phyloP scores from a whole-genome alignment of 2,329 filamentous ascomycete species.

The Nemania abortiva region DNA sequence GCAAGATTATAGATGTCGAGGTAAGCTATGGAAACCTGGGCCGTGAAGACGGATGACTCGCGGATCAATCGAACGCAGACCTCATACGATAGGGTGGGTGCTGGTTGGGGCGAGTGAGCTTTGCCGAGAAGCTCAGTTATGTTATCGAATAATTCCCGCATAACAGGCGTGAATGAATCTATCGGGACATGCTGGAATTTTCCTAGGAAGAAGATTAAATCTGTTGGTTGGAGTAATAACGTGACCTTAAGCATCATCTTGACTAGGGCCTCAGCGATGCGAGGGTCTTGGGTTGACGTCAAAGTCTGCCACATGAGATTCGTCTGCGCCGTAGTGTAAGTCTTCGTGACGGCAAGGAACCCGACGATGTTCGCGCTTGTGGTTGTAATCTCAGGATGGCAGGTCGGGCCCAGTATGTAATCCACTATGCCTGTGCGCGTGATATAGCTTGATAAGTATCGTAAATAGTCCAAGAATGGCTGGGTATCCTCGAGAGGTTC shows the following conservation, averaged over 20 bases:
- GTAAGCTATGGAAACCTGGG: slow-evolving; percentile 67
- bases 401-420: slow-evolving; percentile 90
- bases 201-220: slow-evolving; percentile 74
- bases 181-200: slow-evolving; percentile 77
- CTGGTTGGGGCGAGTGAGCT: slow-evolving; percentile 40
- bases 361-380: slow-evolving; percentile 87
- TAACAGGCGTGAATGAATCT: slow-evolving; percentile 69
- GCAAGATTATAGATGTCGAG: slow-evolving; percentile 74
- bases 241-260: slow-evolving; percentile 68
- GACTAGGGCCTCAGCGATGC: slow-evolving; percentile 84
- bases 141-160: slow-evolving; percentile 71
- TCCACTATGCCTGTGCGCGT: slow-evolving; percentile 78
- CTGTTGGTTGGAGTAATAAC: slow-evolving; percentile 61
- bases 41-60: slow-evolving; percentile 71
- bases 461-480: slow-evolving; percentile 60
- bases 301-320: slow-evolving; percentile 88
- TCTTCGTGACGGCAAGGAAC: slow-evolving; percentile 83
- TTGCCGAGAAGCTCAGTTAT: slow-evolving; percentile 66
- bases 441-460: slow-evolving; percentile 77
- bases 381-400: slow-evolving; percentile 88
- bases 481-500: slow-evolving; percentile 52
- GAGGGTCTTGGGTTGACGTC: slow-evolving; percentile 82
- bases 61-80: slow-evolving; percentile 75
- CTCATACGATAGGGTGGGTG: slow-evolving; percentile 57
- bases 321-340: slow-evolving; percentile 77